phyloP scores from a whole-genome alignment of 2,329 filamentous ascomycete species.

The Cladosporium oxysporum region DNA sequence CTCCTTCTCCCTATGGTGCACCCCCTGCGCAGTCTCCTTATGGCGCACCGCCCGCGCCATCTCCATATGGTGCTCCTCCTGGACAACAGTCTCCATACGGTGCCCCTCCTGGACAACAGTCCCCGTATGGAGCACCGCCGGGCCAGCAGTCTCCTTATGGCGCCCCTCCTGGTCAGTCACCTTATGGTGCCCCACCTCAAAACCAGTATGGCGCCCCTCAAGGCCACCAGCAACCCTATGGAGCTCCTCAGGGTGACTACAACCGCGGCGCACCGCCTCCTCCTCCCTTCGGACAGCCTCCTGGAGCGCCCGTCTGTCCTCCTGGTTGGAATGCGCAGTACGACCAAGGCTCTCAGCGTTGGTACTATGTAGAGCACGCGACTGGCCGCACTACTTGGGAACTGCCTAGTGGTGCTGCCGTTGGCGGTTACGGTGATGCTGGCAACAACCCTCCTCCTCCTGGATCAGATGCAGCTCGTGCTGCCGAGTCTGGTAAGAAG shows the following conservation, averaged over 20 bases:
- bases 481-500: constrained; percentile 7
- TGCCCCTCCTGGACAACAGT: constrained; percentile 26
- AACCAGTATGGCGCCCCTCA: constrained; percentile 29
- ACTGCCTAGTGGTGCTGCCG: constrained; percentile 44
- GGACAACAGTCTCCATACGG: constrained; percentile 11
- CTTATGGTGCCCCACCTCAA: neutral
- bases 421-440: constrained; percentile 30
- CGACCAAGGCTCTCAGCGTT: constrained; percentile 62
- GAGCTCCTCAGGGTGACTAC: constrained; percentile 32
- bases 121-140: constrained; percentile 13
- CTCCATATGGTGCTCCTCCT: constrained; percentile 9
- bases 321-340: constrained; percentile 65
- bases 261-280: constrained; percentile 31
- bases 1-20: constrained; percentile 7
- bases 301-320: constrained; percentile 53
- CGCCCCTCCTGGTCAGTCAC: constrained; percentile 21
- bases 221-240: constrained; percentile 22
- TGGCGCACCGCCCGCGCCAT: constrained; percentile 10
- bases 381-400: constrained; percentile 67
- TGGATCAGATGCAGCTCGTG: constrained; percentile 18
- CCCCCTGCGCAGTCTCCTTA: constrained; percentile 8
- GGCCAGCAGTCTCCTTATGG: constrained; percentile 15
- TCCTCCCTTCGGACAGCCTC: constrained; percentile 34
- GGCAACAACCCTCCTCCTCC: constrained; percentile 27
- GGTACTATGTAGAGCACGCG: constrained; percentile 65